A percentile compares a stretch with the other conserved stretches of the same genome.
Conservation (phyloP, 2,329 filamentous ascomycete species). For the Penicillium sp. region DNA sequence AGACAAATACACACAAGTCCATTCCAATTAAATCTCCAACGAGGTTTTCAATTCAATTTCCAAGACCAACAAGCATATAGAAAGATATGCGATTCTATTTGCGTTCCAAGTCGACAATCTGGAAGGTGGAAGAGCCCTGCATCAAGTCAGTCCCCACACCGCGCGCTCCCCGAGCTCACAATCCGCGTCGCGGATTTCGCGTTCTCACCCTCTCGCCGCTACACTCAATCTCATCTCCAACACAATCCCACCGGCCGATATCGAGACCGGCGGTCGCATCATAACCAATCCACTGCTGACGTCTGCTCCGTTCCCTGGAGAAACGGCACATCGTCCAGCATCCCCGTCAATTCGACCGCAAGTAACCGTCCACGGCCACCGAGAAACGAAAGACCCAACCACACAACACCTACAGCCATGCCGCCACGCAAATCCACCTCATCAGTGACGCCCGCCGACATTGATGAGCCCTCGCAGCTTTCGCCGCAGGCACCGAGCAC, state of each 20-base stretch:
- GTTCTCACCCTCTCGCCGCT: constrained; percentile 12
- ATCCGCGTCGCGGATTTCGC: constrained; percentile 23
- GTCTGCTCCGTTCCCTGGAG: too few species aligned
- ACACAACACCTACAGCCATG: too few species aligned
- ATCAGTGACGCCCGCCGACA: constrained; percentile 26
- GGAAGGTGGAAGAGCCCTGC: too few species aligned
- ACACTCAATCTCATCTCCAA: constrained; percentile 1
- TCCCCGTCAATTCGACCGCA: too few species aligned
- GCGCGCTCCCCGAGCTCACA: constrained; percentile 5
- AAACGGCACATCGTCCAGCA: too few species aligned
- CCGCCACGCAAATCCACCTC: constrained; percentile 39
- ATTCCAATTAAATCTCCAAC: too few species aligned
- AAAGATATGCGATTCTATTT: too few species aligned
- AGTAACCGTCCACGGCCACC: neutral
- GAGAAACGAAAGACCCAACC: constrained; percentile 1
- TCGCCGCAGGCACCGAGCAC: constrained; percentile 15
- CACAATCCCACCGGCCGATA: neutral
- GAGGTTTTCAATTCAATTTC: too few species aligned
- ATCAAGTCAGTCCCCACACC: constrained; percentile 12
- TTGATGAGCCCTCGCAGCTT: constrained; percentile 19
- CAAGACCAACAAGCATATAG: too few species aligned
- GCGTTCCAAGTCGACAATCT: neutral
- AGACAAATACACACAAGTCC: constrained; percentile 6
- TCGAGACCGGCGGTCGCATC: too few species aligned
- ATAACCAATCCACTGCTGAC: too few species aligned